These are phyloP conservation scores for Solanum lignicaule DNA, from an alignment of 257 asterid species.

Conservation along the genomic window DNA sequence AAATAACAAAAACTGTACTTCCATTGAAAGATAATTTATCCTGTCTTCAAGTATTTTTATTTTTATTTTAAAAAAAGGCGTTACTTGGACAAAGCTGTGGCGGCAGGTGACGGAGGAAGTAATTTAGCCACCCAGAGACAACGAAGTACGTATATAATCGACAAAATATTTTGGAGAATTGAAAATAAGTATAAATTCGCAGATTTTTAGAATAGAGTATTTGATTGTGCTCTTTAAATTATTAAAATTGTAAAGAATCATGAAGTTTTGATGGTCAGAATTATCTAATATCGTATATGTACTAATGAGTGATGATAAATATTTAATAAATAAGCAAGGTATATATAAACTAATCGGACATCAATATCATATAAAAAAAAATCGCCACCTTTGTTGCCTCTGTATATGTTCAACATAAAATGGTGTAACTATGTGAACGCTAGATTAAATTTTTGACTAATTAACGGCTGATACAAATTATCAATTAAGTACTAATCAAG, in stretches of 20 bases:
- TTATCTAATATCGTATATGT: background rate
- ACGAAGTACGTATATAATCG: background rate
- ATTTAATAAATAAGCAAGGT: background rate
- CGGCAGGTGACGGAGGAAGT: background rate
- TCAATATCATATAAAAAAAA: background rate
- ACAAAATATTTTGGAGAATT: background rate
- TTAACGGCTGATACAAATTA: background rate
- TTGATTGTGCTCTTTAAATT: background rate
- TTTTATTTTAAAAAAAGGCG: background rate
- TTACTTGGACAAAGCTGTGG: background rate
- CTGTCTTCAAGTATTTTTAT: background rate
- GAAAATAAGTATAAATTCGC: background rate
- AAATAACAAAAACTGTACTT: background rate
- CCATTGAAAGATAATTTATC: background rate
- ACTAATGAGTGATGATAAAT: background rate
- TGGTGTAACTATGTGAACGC: background rate
- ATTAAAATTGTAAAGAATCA: background rate
- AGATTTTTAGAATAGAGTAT: background rate
- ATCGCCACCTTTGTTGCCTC: background rate
- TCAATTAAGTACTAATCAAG: background rate
- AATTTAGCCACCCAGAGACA: no score
- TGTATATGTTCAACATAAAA: background rate
- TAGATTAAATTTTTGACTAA: background rate
- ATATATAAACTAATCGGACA: background rate
- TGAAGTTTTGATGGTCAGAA: accelerated